Conservation (phyloP, 2,329 filamentous ascomycete genomes). For the Sclerotinia trifoliorum region DNA sequence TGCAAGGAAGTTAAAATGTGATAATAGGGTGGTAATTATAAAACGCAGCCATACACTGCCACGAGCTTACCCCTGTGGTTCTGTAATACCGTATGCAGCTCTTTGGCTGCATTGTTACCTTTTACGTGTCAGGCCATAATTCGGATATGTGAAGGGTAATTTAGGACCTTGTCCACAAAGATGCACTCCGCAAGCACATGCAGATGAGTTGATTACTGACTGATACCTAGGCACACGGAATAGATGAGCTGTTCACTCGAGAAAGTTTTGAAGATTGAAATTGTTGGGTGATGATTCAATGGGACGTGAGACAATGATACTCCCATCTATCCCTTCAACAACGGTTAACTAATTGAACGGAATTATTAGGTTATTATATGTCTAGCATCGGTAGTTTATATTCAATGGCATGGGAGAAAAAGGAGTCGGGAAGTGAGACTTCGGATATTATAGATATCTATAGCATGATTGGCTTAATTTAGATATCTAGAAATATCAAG, state of each 20-base stretch:
- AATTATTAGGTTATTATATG: neutral
- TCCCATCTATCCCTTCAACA: neutral
- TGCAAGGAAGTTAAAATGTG: neutral
- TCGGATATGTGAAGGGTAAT: conserved; percentile 9
- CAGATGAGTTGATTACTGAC: neutral
- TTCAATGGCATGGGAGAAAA: neutral
- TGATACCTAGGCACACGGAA: neutral
- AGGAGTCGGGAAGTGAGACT: neutral
- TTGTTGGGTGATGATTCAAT: neutral
- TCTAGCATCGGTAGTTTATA: neutral
- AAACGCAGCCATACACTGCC: conserved; percentile 3
- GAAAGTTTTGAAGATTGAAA: neutral
- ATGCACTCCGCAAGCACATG: conserved; percentile 21
- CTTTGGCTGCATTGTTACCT: neutral
- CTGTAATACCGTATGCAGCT: neutral
- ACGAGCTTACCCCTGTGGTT: conserved; percentile 12
- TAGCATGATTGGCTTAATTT: conserved; percentile 2
- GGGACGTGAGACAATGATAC: neutral
- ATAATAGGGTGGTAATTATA: neutral
- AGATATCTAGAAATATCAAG: neutral
- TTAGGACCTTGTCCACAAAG: neutral
- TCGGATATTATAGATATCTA: neutral
- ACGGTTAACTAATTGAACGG: too few species aligned
- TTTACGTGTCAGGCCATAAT: conserved; percentile 25
- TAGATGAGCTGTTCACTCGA: conserved; percentile 16